Percentiles rank a stretch among this genome's conserved stretches.
Conservation (phyloP, 768 basidiomycete genomes). For the Mycena chlorophos region DNA sequence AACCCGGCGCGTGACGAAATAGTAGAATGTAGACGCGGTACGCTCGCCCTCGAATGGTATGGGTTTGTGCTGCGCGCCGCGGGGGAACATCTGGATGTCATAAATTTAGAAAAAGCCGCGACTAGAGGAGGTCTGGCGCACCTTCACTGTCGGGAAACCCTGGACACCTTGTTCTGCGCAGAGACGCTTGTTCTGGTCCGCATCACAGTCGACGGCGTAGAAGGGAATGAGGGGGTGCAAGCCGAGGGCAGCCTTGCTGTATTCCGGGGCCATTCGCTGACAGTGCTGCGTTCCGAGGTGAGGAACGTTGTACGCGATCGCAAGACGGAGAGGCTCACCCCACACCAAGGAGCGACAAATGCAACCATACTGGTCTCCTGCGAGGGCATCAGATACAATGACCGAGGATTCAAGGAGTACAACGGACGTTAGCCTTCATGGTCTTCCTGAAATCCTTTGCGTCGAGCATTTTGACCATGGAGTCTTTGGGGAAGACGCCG, state of each 20-base stretch:
- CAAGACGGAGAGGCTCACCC: constrained; percentile 47
- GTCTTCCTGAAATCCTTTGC: constrained; percentile 66
- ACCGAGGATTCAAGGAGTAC: not conserved
- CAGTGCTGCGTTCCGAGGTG: constrained; percentile 63
- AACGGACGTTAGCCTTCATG: constrained; percentile 74
- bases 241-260: constrained; percentile 74
- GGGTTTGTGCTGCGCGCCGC: constrained; percentile 62
- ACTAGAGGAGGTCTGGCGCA: constrained; percentile 24
- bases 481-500: constrained; percentile 49
- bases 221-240: constrained; percentile 82
- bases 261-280: constrained; percentile 82
- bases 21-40: constrained; percentile 68
- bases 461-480: constrained; percentile 74
- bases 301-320: not conserved
- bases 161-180: constrained; percentile 85
- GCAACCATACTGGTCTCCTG: constrained; percentile 81
- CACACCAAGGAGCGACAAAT: constrained; percentile 95
- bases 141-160: constrained; percentile 94
- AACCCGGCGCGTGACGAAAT: constrained; percentile 73
- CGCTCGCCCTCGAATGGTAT: constrained; percentile 73
- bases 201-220: constrained; percentile 94
- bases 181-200: constrained; percentile 72
- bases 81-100: constrained; percentile 75
- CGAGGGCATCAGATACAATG: not conserved
- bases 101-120: constrained; percentile 2